phyloP scores from a whole-genome alignment of 139 green algal genomes.

The Tetradesmus lagerheimii region DNA sequence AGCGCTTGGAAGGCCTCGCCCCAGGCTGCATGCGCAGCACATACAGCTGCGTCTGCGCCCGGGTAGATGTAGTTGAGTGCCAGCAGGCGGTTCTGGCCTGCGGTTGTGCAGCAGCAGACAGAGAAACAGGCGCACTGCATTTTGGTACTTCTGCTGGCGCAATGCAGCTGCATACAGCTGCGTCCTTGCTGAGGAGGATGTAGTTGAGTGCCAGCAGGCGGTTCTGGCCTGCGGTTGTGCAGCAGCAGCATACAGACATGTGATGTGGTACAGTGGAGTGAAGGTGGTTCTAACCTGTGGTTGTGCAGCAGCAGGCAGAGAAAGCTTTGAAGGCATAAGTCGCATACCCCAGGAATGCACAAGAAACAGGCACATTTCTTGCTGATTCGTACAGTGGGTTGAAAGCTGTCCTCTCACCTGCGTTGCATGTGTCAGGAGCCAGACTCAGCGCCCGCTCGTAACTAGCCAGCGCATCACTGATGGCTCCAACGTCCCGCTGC shows the following conservation, averaged over 20 bases:
- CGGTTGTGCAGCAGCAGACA: background rate
- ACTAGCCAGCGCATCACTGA: constrained; percentile 72
- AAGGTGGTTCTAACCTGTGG: constrained; percentile 73
- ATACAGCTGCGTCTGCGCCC: constrained; percentile 84
- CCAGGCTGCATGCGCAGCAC: constrained; percentile 85
- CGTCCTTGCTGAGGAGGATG: constrained; percentile 84
- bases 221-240: constrained; percentile 60
- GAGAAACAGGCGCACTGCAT: no score
- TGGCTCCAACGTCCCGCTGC: constrained; percentile 73
- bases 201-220: constrained; percentile 94
- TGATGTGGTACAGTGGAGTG: constrained; percentile 96
- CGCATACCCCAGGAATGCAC: no score
- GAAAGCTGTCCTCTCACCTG: no score
- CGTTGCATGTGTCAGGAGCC: constrained; percentile 76
- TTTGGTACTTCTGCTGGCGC: no score
- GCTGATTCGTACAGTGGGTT: no score
- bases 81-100: constrained; percentile 81
- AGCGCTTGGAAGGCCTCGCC: constrained; percentile 72
- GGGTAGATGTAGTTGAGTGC: constrained; percentile 92
- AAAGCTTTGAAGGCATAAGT: no score
- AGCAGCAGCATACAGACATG: constrained; percentile 79
- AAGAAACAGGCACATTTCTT: no score
- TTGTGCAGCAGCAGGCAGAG: background rate
- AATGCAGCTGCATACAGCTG: no score
- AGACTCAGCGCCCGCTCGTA: constrained; percentile 85